phyloP scores from a whole-genome alignment of 306 rosid species.

The Clitoria ternatea region DNA sequence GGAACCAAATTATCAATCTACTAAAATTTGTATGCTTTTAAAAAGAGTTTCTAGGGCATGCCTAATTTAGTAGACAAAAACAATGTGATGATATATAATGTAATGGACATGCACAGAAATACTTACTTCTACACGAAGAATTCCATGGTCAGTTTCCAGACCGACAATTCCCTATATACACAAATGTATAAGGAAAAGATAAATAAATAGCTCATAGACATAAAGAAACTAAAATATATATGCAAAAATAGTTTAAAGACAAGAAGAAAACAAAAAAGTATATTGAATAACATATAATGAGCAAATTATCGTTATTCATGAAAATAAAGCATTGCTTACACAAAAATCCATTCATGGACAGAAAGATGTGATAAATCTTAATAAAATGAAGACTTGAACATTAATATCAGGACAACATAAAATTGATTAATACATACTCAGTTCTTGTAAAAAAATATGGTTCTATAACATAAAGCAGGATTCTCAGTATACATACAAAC shows the following conservation, averaged over 20 bases:
- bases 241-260: background rate
- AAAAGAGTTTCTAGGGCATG: background rate
- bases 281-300: conserved; percentile 11
- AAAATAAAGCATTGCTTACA: background rate
- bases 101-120: background rate
- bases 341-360: background rate
- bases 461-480: conserved; percentile 7
- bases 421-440: background rate
- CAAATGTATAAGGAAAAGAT: conserved; percentile 8
- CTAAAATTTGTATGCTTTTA: background rate
- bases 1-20: background rate
- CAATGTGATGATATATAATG: conserved; percentile 8
- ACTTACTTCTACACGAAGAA: conserved; percentile 64
- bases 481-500: background rate
- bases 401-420: background rate
- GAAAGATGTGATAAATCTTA: background rate
- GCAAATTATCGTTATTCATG: background rate
- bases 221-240: conserved; percentile 8
- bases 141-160: conserved; percentile 69
- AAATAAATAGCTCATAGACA: conserved; percentile 3
- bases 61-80: background rate
- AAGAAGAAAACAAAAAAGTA: background rate
- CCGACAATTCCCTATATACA: conserved; percentile 62
- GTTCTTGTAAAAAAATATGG: background rate
- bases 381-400: background rate